Evolutionary conservation across 73 alveolate species (phyloP), one percentile per base, ranked within the genome.

Genomic region (Tetrahymena malaccensis): DNA sequence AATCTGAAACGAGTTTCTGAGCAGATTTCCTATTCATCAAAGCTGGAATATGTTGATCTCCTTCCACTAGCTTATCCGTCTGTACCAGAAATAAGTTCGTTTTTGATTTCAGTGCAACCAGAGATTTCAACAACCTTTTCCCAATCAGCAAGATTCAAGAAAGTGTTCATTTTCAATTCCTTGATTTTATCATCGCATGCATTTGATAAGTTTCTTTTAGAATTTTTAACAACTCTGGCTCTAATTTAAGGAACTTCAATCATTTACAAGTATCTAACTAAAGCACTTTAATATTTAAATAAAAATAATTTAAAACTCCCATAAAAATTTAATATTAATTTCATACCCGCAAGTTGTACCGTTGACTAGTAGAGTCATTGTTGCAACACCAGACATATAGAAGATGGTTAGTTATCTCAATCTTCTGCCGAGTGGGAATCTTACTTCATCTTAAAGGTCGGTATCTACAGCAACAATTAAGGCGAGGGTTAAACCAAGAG

Each of bases 361-460:
- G 56, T 97, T 97, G n/a, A 97, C 94, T n/a, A 97, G n/a, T 33
- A 95, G 94, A 10, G 97, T 96, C 94, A 97, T 34, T 70, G 97
- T 94, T 58, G 98, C 97, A 94, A 97, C 95, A 6, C 98, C 98
- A n/a, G 97, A 97, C 43, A 97, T 97, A 50, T 95, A 96, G 95
- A 97, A 96, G 17, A 96, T 85, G 22, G 96, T 35, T 70, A 95
- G 35, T 35, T 89, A 94, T 95, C 96, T 95, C 33, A 95, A 95
- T 55, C 96, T 89, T 34, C 94, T 70, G 25, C 89, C 89, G 3
- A 93, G 93, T 15, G 94, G 50, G 84, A 93, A 94, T 43, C 50
- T 57, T 15, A 93, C 70, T 43, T 96, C 85, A 21, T 43, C 94
- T 38, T 83, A 58, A 31, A 97, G 85, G n/a, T 94, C 98, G 9